Conservation (phyloP, 2,329 filamentous ascomycete genomes). For the Scedosporium minutisporum region DNA sequence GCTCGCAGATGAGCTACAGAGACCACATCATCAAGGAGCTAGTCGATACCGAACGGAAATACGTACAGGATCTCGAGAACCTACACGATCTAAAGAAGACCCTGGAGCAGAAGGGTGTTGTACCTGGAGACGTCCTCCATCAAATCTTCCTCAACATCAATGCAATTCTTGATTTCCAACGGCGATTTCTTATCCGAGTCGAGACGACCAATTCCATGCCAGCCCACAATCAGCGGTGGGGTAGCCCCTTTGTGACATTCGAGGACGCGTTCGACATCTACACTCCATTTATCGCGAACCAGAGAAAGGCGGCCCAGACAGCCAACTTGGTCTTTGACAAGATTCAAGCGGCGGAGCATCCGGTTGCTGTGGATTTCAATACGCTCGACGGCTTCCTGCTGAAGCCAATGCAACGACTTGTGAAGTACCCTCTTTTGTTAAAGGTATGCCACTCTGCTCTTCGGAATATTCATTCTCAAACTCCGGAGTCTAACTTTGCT, state of each 20-base stretch:
- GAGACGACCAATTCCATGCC: constrained; percentile 88
- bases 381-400: constrained; percentile 85
- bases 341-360: constrained; percentile 63
- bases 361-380: constrained; percentile 77
- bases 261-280: constrained; percentile 88
- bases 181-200: constrained; percentile 87
- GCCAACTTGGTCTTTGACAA: constrained; percentile 81
- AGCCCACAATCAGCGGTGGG: constrained; percentile 76
- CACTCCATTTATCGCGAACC: constrained; percentile 94
- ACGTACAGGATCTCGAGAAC: constrained; percentile 93
- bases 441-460: constrained; percentile 44
- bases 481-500: neutral
- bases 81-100: constrained; percentile 85
- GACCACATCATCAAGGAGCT: constrained; percentile 88
- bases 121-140: constrained; percentile 84
- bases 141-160: constrained; percentile 97
- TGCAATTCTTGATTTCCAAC: constrained; percentile 86
- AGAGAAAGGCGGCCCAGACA: constrained; percentile 79
- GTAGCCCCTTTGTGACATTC: constrained; percentile 76
- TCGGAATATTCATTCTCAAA: constrained; percentile 4
- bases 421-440: constrained; percentile 86
- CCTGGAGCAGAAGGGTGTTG: constrained; percentile 75
- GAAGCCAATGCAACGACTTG: constrained; percentile 91
- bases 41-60: constrained; percentile 91
- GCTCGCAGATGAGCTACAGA: constrained; percentile 61